Conservation (phyloP, 2,329 filamentous ascomycete species). For the Trichoderma sp. region DNA sequence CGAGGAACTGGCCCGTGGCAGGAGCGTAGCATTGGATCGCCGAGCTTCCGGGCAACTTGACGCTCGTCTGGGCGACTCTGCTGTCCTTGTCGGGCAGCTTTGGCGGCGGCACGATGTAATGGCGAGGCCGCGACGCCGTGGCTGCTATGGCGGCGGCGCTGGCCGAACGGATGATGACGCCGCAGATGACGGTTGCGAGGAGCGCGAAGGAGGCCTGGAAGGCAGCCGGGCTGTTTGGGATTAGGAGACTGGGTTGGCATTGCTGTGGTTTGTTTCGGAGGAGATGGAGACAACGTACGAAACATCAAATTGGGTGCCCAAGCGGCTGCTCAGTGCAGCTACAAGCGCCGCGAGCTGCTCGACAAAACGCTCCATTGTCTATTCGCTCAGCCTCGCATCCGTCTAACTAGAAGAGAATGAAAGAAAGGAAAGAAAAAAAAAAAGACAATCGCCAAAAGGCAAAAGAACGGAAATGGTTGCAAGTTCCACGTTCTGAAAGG, state of each 20-base stretch:
- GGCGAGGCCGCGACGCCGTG: constrained; percentile 43
- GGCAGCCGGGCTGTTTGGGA: constrained; percentile 24
- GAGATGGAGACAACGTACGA: constrained; percentile 20
- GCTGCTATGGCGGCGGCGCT: constrained; percentile 23
- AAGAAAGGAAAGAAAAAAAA: not conserved
- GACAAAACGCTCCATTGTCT: constrained; percentile 15
- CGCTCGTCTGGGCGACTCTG: constrained; percentile 55
- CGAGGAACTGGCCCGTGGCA: constrained; percentile 81
- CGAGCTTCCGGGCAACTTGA: constrained; percentile 63
- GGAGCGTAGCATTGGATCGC: constrained; percentile 84
- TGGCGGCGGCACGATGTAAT: constrained; percentile 61
- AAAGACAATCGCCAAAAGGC: not conserved
- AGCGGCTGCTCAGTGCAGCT: not conserved
- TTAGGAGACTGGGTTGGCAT: not conserved
- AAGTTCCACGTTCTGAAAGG: not conserved
- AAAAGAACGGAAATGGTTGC: not conserved
- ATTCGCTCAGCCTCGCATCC: not conserved
- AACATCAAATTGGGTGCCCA: constrained; percentile 23
- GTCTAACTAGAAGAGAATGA: not conserved
- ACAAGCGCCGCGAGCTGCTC: constrained; percentile 3
- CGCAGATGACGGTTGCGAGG: constrained; percentile 31
- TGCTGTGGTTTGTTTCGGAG: not conserved
- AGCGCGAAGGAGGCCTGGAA: constrained; percentile 29
- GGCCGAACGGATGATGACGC: constrained; percentile 30
- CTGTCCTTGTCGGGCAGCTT: constrained; percentile 56